A percentile compares a stretch with the other conserved stretches of the same genome.
Conservation (phyloP, 2,329 filamentous ascomycete species). For the Colletotrichum camelliae region DNA sequence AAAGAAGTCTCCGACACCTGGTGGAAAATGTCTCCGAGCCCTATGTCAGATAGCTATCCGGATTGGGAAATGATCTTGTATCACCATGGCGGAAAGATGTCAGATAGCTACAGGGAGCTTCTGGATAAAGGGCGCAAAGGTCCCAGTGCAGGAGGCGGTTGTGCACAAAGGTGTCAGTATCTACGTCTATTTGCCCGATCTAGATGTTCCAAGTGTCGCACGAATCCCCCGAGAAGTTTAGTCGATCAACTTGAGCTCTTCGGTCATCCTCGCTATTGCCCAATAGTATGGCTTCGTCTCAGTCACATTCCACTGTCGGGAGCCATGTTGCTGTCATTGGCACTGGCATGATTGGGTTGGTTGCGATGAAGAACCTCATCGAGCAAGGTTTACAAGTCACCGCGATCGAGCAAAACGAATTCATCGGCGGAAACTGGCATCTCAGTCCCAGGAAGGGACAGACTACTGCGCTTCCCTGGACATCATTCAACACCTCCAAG, state of each 20-base stretch:
- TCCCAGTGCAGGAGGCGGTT: not conserved
- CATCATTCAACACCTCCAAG: constrained; percentile 18
- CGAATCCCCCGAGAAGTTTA: too few relatives aligned
- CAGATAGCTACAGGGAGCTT: not conserved
- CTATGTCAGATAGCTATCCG: not conserved
- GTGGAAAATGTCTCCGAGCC: not conserved
- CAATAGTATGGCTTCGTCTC: not conserved
- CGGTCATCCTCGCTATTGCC: not conserved
- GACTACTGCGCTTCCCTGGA: constrained; percentile 11
- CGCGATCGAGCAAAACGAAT: constrained; percentile 12
- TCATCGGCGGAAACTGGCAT: constrained; percentile 22
- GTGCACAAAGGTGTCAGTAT: too few relatives aligned
- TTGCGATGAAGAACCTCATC: constrained; percentile 19
- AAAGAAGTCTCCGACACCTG: not conserved
- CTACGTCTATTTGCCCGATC: not conserved
- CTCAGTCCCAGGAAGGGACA: not conserved
- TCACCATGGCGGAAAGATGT: not conserved
- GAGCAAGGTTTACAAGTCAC: constrained; percentile 20
- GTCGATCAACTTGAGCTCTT: not conserved
- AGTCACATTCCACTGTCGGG: not conserved
- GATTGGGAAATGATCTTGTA: not conserved
- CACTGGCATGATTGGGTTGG: constrained; percentile 16
- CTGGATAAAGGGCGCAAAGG: not conserved
- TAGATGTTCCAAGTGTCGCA: not conserved
- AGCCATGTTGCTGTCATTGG: constrained; percentile 32